phyloP scores from a whole-genome alignment of 1,284 basidiomycete species.

The Fereydounia khargensis region DNA sequence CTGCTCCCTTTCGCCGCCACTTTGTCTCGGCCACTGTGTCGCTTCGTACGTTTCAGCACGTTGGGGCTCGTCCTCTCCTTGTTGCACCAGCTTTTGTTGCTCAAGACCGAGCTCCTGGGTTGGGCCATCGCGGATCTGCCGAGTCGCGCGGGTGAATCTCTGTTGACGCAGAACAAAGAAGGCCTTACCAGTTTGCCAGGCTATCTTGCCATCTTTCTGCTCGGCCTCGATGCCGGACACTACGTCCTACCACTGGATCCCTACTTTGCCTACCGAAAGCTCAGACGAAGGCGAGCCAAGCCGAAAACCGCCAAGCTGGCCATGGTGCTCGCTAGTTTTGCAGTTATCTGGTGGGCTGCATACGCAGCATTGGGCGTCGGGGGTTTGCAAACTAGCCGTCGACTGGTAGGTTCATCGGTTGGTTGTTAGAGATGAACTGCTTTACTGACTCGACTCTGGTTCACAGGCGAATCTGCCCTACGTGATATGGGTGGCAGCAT shows the following conservation, averaged over 20 bases:
- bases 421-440: no score
- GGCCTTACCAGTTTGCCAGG: conserved; percentile 80
- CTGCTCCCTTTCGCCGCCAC: conserved; percentile 75
- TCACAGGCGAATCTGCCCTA: conserved; percentile 73
- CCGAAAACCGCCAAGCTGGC: conserved; percentile 28
- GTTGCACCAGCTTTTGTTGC: conserved; percentile 17
- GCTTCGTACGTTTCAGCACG: conserved; percentile 65
- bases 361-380: conserved; percentile 58
- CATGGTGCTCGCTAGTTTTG: conserved; percentile 65
- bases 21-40: conserved; percentile 61
- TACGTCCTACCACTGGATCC: conserved; percentile 76
- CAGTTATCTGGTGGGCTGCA: conserved; percentile 73
- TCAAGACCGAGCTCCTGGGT: conserved; percentile 13
- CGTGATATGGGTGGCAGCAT: conserved; percentile 83
- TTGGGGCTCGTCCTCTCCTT: conserved; percentile 65
- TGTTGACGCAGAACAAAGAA: conserved; percentile 86
- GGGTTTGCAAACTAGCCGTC: conserved; percentile 20
- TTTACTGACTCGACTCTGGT: not conserved
- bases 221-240: conserved; percentile 79
- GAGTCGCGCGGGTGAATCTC: conserved; percentile 62
- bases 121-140: conserved; percentile 32
- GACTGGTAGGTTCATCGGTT: conserved; percentile 9
- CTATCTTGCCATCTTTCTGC: conserved; percentile 82
- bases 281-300: not conserved
- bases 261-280: conserved; percentile 38